These are phyloP conservation scores for Cochlearia excelsa DNA, from an alignment of 345 rosid genomes.

Conservation along the genomic window DNA sequence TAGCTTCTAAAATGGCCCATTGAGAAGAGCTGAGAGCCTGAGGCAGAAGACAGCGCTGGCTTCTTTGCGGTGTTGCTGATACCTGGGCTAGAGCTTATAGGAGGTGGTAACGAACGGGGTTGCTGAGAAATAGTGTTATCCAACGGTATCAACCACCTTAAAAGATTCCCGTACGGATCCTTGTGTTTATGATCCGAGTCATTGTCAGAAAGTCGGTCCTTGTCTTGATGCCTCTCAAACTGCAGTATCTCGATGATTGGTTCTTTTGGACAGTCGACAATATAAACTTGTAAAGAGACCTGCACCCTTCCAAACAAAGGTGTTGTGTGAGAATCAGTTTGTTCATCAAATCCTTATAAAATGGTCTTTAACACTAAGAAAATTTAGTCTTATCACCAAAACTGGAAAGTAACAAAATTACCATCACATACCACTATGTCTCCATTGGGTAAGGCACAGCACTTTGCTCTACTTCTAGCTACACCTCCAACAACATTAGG, in stretches of 20 bases:
- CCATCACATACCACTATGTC: conserved; percentile 83
- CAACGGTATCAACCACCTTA: conserved; percentile 95
- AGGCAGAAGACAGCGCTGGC: conserved; percentile 54
- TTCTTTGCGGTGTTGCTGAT: conserved; percentile 50
- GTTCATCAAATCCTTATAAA: conserved; percentile 4
- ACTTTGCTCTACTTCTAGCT: conserved; percentile 68
- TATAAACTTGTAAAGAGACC: conserved; percentile 86
- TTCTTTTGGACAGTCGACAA: conserved; percentile 65
- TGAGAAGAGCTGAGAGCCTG: conserved; percentile 86
- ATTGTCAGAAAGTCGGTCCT: conserved; percentile 35
- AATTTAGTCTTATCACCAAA: not conserved
- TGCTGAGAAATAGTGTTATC: conserved; percentile 64
- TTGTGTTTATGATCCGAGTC: conserved; percentile 36
- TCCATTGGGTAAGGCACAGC: conserved; percentile 85
- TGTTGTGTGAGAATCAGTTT: conserved; percentile 49
- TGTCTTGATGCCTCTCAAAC: conserved; percentile 74
- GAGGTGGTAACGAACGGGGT: conserved; percentile 55
- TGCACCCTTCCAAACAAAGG: conserved; percentile 94
- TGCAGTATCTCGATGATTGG: conserved; percentile 94
- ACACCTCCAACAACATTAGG: conserved; percentile 79
- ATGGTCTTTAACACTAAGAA: not conserved
- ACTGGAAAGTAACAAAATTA: conserved; percentile 25
- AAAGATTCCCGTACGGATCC: conserved; percentile 73
- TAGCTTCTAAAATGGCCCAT: conserved; percentile 87
- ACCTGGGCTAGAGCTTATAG: conserved; percentile 50